Conservation (phyloP, 805 yeast genomes). For the Ogataea neopini region DNA sequence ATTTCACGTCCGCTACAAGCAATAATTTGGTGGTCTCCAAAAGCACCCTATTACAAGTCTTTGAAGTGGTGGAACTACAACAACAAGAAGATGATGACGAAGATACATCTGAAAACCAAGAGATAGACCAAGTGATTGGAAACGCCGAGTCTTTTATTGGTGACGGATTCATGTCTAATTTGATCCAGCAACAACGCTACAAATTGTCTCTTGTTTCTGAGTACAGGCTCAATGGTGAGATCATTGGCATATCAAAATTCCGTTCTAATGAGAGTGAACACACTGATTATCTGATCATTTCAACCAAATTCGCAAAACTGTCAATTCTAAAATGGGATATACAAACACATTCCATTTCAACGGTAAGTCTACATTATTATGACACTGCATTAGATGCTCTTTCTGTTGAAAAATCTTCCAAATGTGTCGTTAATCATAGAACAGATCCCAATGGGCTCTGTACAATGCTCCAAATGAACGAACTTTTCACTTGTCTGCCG, state of each 20-base stretch:
- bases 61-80: conserved; percentile 39
- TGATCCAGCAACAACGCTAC: conserved; percentile 21
- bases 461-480: conserved; percentile 62
- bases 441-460: conserved; percentile 64
- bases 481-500: conserved; percentile 71
- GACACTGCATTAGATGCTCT: conserved; percentile 62
- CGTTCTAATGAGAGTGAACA: conserved; percentile 46
- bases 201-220: conserved; percentile 55
- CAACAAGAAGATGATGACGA: conserved; percentile 21
- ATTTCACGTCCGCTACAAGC: conserved; percentile 37
- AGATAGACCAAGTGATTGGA: conserved; percentile 16
- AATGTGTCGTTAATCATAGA: conserved; percentile 46
- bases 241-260: conserved; percentile 56
- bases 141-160: conserved; percentile 23
- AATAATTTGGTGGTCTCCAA: conserved; percentile 68
- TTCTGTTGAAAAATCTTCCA: conserved; percentile 42
- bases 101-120: conserved; percentile 15
- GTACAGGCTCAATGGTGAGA: conserved; percentile 67
- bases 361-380: conserved; percentile 83
- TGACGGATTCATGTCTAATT: conserved; percentile 22
- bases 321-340: conserved; percentile 75
- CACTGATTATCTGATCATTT: conserved; percentile 61
- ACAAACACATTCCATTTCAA: conserved; percentile 51
- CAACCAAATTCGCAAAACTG: conserved; percentile 75
- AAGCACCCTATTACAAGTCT: conserved; percentile 68